These are phyloP conservation scores for Samsoniella hepiali DNA, from an alignment of 2,329 filamentous ascomycete genomes.

Conservation along the genomic window DNA sequence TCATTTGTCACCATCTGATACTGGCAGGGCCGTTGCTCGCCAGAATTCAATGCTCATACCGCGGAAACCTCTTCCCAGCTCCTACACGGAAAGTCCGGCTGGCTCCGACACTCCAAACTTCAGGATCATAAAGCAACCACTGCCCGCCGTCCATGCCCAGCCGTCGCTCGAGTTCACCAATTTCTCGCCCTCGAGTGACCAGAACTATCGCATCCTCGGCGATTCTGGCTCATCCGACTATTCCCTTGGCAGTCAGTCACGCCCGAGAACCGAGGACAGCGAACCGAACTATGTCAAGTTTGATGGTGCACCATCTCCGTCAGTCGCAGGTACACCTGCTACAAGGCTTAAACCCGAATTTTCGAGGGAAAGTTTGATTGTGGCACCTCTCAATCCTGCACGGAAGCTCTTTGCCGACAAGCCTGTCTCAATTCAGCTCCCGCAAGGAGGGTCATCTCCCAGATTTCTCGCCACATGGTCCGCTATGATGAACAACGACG, in stretches of 20 bases:
- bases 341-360: slow-evolving; percentile 41
- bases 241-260: slow-evolving; percentile 35
- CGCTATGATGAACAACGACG: slow-evolving; percentile 51
- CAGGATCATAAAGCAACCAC: not conserved
- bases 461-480: slow-evolving; percentile 56
- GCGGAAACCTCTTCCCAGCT: slow-evolving; percentile 11
- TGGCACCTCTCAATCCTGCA: slow-evolving; percentile 45
- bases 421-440: slow-evolving; percentile 44
- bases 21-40: not conserved
- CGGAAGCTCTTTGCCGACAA: slow-evolving; percentile 31
- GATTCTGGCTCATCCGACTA: slow-evolving; percentile 47
- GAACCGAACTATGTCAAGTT: slow-evolving; percentile 55
- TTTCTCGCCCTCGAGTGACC: slow-evolving; percentile 39
- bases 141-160: not conserved
- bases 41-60: slow-evolving; percentile 7
- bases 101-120: not conserved
- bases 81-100: not conserved
- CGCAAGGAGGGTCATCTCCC: slow-evolving; percentile 44
- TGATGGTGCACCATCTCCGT: slow-evolving; percentile 42
- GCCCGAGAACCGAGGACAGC: slow-evolving; percentile 37
- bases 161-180: slow-evolving; percentile 9
- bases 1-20: not conserved
- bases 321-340: slow-evolving; percentile 34
- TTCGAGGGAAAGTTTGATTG: slow-evolving; percentile 59
- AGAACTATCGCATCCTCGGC: slow-evolving; percentile 52